These are phyloP conservation scores for Phytophthora litchii DNA, from an alignment of 352 stramenopile genomes.

Conservation along the genomic window DNA sequence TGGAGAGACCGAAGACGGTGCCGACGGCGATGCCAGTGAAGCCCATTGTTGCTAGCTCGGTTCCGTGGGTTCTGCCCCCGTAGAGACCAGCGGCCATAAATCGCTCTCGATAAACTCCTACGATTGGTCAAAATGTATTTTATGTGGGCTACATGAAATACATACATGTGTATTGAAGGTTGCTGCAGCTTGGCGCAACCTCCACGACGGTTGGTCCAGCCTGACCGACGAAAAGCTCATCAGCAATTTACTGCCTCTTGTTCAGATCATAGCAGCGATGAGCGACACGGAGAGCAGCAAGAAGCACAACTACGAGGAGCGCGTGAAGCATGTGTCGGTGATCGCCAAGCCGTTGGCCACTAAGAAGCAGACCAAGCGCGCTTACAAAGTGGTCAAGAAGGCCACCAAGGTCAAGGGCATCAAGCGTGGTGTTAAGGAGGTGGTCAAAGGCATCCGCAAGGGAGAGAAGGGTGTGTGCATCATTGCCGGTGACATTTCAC, in stretches of 20 bases:
- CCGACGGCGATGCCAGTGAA: conserved; percentile 71
- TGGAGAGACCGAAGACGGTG: conserved; percentile 78
- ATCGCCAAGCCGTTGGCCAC: conserved; percentile 97
- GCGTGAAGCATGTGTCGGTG: conserved; percentile 85
- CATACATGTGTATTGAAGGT: conserved; percentile 29
- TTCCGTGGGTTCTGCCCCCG: conserved; percentile 34
- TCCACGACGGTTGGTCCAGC: conserved; percentile 34
- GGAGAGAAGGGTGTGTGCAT: conserved; percentile 98
- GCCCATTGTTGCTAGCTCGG: conserved; percentile 53
- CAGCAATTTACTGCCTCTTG: conserved; percentile 24
- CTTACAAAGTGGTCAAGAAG: conserved; percentile 96
- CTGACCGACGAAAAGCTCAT: conserved; percentile 20
- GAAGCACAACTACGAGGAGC: conserved; percentile 78
- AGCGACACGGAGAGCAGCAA: conserved; percentile 77
- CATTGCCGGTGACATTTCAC: conserved; percentile 99
- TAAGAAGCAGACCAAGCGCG: conserved; percentile 97
- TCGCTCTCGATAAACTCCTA: conserved; percentile 2
- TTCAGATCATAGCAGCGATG: conserved; percentile 38
- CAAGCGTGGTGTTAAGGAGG: conserved; percentile 99
- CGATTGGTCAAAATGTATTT: conserved; percentile 20
- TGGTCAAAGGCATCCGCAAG: conserved; percentile 98
- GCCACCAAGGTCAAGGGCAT: conserved; percentile 96
- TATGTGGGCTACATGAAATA: not conserved
- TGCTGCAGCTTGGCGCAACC: conserved; percentile 25
- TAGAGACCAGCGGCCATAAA: conserved; percentile 29